Evolutionary conservation across 306 rosid species (phyloP), one percentile per base, ranked within the genome.

Genomic region (Quercus agrifolia): DNA sequence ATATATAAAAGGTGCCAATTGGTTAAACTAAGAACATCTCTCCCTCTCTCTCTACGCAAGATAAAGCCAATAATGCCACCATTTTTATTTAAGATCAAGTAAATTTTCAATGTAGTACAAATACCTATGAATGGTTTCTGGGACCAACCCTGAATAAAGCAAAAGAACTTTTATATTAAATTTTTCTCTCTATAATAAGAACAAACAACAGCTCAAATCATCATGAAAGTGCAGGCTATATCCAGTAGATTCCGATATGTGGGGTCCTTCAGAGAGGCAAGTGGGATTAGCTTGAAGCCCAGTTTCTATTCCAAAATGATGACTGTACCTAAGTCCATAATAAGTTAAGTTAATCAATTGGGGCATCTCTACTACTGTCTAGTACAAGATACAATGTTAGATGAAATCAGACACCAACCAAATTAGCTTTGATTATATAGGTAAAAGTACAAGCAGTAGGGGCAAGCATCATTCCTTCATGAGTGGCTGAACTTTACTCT

Each of bases 161-260:
- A 7, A 74, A 73, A 66, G 71, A 82, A 76, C 74, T 75, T 17
- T 23, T 59, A 62, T 55, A 51, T 75, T 30, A 58, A 49, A 55
- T 33, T 38, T 63, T 79, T 74, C 66, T 58, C 54, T 70, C 11
- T 6, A 59, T 41, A 46, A 59, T 41, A 46, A 56, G 49, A 86
- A 74, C 72, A 83, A 77, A 79, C 71, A 58, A 56, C 49, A 71
- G 11, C 81, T 83, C 67, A 80, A 85, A 78, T 57, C 81, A 83
- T 74, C 79, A 74, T 66, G 73, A 80, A 81, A 80, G 74, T 75
- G 77, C 79, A 28, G 73, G 85, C 88, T 76, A 87, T 79, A 82
- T 88, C 85, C 82, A 56, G 20, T 70, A 83, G 88, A 87, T 86
- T 87, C 91, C 79, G 61, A 87, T 87, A 55, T 78, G 88, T 84